Percentiles rank a stretch among this genome's conserved stretches.
phyloP scores from a whole-genome alignment of 768 basidiomycete genomes.

The Mycena floridula region DNA sequence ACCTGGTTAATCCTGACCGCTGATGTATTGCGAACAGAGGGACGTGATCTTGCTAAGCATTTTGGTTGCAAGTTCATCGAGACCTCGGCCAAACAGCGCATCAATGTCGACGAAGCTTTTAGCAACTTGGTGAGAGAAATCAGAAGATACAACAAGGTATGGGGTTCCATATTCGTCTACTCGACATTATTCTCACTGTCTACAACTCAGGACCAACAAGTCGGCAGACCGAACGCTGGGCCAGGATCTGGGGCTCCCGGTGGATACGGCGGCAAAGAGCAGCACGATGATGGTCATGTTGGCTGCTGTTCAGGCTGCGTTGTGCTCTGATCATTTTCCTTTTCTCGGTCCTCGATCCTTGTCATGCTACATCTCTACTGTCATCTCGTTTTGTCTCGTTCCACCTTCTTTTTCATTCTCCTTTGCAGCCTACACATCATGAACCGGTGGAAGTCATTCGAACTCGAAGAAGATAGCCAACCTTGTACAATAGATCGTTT shows the following conservation, averaged over 20 bases:
- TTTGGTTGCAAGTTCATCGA: conserved; percentile 93
- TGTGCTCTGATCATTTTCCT: conserved; percentile 34
- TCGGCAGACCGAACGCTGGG: conserved; percentile 64
- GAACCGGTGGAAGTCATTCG: too few species aligned
- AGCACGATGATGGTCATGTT: conserved; percentile 43
- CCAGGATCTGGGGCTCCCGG: conserved; percentile 35
- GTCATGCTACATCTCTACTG: conserved; percentile 4
- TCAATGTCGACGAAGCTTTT: conserved; percentile 96
- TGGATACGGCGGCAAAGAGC: conserved; percentile 39
- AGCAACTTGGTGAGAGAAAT: conserved; percentile 89
- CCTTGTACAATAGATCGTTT: neutral
- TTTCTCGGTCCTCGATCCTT: conserved; percentile 7
- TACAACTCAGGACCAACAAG: conserved; percentile 62
- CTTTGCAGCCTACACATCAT: conserved; percentile 3
- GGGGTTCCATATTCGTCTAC: conserved; percentile 10
- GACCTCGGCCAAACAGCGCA: conserved; percentile 92
- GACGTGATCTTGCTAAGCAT: conserved; percentile 91
- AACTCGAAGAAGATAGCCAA: too few species aligned
- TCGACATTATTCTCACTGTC: neutral
- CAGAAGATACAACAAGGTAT: conserved; percentile 86
- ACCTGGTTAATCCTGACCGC: neutral
- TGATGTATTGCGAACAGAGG: conserved; percentile 55
- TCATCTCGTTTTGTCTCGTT: conserved; percentile 11
- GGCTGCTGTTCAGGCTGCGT: conserved; percentile 70
- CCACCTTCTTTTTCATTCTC: conserved; percentile 3